Percentiles rank a stretch among this genome's conserved stretches.
Evolutionary conservation across 2,329 filamentous ascomycete species (phyloP).

Genomic region (Exophiala alcalophila): DNA sequence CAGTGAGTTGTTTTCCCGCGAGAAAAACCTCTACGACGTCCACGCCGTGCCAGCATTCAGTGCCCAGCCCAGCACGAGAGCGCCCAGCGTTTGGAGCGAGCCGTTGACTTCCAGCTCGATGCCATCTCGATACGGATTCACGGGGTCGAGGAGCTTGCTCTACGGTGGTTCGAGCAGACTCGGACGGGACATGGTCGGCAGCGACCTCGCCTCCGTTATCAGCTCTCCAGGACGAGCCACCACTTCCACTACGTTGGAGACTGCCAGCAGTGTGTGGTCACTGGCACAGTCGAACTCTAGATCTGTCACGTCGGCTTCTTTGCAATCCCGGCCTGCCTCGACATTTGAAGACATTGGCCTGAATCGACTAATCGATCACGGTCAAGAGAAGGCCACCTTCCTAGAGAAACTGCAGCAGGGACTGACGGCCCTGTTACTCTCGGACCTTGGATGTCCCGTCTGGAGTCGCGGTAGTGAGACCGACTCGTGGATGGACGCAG

Average conservation of each 20-base stretch:
- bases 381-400: conserved; percentile 71
- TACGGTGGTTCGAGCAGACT: conserved; percentile 64
- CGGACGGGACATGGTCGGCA: conserved; percentile 56
- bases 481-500: conserved; percentile 73
- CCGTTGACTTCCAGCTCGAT: conserved; percentile 35
- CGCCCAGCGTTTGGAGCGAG: conserved; percentile 46
- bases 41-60: conserved; percentile 47
- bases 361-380: conserved; percentile 51
- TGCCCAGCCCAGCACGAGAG: conserved; percentile 38
- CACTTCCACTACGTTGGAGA: conserved; percentile 69
- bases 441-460: conserved; percentile 81
- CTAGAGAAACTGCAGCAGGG: conserved; percentile 73
- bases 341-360: conserved; percentile 32
- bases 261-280: conserved; percentile 82
- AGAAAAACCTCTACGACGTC: conserved; percentile 50
- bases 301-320: conserved; percentile 35
- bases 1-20: conserved; percentile 79
- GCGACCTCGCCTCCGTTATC: conserved; percentile 58
- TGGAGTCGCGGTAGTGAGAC: conserved; percentile 91
- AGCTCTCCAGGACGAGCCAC: conserved; percentile 65
- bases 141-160: conserved; percentile 53
- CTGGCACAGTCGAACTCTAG: conserved; percentile 59
- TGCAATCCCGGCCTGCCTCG: conserved; percentile 32
- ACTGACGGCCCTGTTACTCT: conserved; percentile 78
- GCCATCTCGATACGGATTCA: conserved; percentile 32